Base-by-base conservation (phyloP, 805 yeast genomes). In the Kregervanrija pseudodelftensis region DNA sequence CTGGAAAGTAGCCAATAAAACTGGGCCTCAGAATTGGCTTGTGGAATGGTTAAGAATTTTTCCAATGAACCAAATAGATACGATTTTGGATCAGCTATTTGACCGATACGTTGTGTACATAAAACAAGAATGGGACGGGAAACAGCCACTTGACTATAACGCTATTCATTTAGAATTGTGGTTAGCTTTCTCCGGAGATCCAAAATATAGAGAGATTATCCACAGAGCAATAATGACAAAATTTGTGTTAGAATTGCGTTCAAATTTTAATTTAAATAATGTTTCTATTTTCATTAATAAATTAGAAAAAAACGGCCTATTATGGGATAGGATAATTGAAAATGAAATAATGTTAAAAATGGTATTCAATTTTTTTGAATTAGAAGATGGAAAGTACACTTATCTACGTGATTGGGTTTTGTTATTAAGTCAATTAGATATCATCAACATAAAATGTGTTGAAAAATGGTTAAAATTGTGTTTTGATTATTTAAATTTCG, bases 221-320 rank as follows among this genome's bases (percentile, higher is more conserved):
- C 52, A 48, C 12, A 38, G 46, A 17, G 66, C 72, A 4, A 67
- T 85, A 0, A 77, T 81, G 50, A 73, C 67, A 48, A 85, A 81
- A 41, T 81, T 81, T 30, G 74, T 86, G 0, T 72, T 67, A 41
- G 13, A 36, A 35, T 44, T 49, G 30, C 22, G 53, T 28, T 12
- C 12, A 10, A 10, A 12, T 8, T 40, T 43, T 30, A 30, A 43
- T 9, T 35, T 41, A 10, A 28, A n/a, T 22, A 22, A 22, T 22
- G 28, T 9, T 38, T 35, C 22, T 9, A 13, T 8, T 11, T 13
- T 8, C 33, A 11, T 33, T 12, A 16, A 15, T 13, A 31, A 9
- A 12, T 11, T 31, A n/a, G 5, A 11, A 17, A 31, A n/a, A 11
- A 39, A 11, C 11, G 13, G 7, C 42, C 28, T 22, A 22, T 22